Conservation (phyloP, 148 eudicot species). For the Suaeda aralocaspica region DNA sequence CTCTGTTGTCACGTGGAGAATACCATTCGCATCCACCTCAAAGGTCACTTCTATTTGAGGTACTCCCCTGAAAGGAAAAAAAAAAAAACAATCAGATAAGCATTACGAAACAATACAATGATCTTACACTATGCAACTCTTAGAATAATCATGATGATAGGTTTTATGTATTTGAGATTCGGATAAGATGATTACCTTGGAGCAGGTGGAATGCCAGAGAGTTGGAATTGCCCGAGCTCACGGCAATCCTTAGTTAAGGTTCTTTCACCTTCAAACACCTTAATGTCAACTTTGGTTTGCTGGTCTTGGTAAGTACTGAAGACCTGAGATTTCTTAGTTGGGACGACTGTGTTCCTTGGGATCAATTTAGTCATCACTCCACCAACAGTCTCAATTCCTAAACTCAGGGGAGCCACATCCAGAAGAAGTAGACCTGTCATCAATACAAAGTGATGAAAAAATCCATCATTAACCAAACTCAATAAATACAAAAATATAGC, state of each 20-base stretch:
- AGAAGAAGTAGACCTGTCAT: constrained; percentile 41
- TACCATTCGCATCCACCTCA: constrained; percentile 60
- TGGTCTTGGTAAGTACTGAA: constrained; percentile 58
- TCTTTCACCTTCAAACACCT: constrained; percentile 61
- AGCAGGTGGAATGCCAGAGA: constrained; percentile 65
- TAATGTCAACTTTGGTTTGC: constrained; percentile 43
- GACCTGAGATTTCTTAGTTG: constrained; percentile 54
- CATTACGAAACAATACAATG: too few species aligned
- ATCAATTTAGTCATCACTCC: constrained; percentile 70
- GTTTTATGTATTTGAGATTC: too few species aligned
- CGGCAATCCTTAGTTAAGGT: constrained; percentile 55
- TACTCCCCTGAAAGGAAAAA: constrained; percentile 41
- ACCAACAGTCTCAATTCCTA: constrained; percentile 60
- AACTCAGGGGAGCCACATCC: constrained; percentile 56
- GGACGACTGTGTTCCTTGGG: constrained; percentile 52
- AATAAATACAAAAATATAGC: too few species aligned
- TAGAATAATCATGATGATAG: too few species aligned
- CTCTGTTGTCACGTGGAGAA: constrained; percentile 58
- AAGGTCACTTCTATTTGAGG: constrained; percentile 65
- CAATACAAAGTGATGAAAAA: too few species aligned
- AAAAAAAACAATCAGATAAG: too few species aligned
- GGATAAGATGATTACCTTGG: constrained; percentile 41
- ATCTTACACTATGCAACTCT: too few species aligned
- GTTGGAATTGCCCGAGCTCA: constrained; percentile 46
- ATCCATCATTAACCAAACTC: too few species aligned